phyloP scores from a whole-genome alignment of 345 rosid genomes.

The Angophora floribunda region DNA sequence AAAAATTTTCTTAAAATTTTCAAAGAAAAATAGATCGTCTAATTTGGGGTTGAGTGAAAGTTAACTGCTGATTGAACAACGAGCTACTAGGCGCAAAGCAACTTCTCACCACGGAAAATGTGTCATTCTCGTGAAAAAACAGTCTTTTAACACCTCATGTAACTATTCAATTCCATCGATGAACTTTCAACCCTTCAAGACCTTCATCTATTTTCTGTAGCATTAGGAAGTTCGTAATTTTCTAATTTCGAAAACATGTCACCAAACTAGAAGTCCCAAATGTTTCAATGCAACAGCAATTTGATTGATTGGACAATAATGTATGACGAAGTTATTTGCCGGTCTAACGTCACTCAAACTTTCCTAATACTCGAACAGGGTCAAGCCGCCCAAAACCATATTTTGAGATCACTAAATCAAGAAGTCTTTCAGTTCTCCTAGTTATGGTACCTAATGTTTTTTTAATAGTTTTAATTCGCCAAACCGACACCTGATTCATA shows the following conservation, averaged over 20 bases:
- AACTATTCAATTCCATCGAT: background rate
- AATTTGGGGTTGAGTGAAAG: background rate
- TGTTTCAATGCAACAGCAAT: background rate
- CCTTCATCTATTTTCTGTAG: background rate
- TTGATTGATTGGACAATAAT: background rate
- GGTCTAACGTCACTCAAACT: background rate
- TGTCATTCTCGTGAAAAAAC: background rate
- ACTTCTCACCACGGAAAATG: background rate
- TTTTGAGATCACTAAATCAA: background rate
- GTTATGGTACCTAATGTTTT: background rate
- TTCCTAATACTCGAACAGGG: background rate
- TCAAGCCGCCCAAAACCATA: background rate
- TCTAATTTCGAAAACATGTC: background rate
- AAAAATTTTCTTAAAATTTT: rapidly evolving
- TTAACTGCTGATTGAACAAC: background rate
- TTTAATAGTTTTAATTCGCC: background rate
- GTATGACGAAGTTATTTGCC: background rate
- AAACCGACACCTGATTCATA: background rate
- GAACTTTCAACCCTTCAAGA: background rate
- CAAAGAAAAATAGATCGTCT: background rate
- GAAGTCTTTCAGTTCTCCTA: background rate
- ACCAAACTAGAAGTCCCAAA: background rate
- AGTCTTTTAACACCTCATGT: background rate
- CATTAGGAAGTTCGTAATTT: background rate
- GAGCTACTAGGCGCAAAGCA: background rate